Evolutionary conservation across 805 yeast genomes (phyloP).

Genomic region (Lachancea waltii): DNA sequence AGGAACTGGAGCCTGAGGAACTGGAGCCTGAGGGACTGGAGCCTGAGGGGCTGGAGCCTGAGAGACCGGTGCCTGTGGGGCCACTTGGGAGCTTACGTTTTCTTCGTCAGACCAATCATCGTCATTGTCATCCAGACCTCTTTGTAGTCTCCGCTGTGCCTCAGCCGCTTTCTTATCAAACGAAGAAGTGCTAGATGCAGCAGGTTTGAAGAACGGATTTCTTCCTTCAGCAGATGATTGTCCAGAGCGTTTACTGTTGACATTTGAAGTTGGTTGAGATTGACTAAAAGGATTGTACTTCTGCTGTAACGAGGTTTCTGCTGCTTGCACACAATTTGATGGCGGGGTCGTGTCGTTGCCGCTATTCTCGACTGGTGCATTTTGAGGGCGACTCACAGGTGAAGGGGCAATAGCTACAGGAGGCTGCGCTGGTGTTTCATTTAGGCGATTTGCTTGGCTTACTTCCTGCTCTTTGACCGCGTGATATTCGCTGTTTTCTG

Average conservation of each 20-base stretch:
- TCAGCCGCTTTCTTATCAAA: constrained; percentile 56
- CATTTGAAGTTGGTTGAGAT: constrained; percentile 10
- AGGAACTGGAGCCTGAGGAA: constrained; percentile 6
- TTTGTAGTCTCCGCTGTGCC: constrained; percentile 66
- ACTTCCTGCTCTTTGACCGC: not conserved
- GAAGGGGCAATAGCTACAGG: no score
- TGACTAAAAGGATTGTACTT: constrained; percentile 48
- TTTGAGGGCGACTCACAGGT: no score
- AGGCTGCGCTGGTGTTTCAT: no score
- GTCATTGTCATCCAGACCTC: constrained; percentile 38
- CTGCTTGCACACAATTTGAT: no score
- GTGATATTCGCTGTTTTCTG: no score
- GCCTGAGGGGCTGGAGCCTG: constrained; percentile 1
- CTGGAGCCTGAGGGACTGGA: constrained; percentile 11
- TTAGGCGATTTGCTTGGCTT: no score
- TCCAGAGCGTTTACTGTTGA: constrained; percentile 6
- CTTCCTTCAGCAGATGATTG: constrained; percentile 21
- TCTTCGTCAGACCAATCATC: constrained; percentile 36
- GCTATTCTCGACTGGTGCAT: no score
- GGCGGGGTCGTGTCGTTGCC: no score
- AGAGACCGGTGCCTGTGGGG: no score
- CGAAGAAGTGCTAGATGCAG: constrained; percentile 23
- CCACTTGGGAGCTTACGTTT: constrained; percentile 16
- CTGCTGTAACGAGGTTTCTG: no score
- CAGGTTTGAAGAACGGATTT: constrained; percentile 56